Evolutionary conservation across 768 basidiomycete genomes (phyloP).

Genomic region (Coprinellus micaceus): DNA sequence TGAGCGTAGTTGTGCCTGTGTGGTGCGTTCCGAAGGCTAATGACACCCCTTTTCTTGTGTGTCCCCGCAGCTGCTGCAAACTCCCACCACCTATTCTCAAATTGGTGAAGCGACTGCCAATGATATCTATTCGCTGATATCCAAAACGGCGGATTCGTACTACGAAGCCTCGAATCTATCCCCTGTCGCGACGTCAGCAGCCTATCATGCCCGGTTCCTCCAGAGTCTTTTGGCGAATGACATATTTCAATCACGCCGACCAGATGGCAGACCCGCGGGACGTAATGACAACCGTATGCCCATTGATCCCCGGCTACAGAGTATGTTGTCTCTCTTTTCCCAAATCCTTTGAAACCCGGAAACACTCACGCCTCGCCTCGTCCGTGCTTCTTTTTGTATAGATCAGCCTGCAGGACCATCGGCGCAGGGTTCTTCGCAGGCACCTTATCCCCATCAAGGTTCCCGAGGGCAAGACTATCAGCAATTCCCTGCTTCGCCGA

Average conservation of each 20-base stretch:
- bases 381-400: conserved; percentile 10
- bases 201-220: conserved; percentile 77
- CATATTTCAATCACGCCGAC: conserved; percentile 51
- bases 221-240: conserved; percentile 65
- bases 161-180: conserved; percentile 64
- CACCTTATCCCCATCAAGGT: conserved; percentile 32
- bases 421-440: conserved; percentile 27
- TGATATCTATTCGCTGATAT: conserved; percentile 64
- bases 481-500: conserved; percentile 41
- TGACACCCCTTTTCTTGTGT: conserved; percentile 7
- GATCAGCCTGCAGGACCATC: conserved; percentile 22
- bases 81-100: conserved; percentile 52
- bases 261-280: conserved; percentile 36
- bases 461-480: conserved; percentile 35
- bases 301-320: conserved; percentile 55
- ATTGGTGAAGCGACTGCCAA: conserved; percentile 57
- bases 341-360: conserved; percentile 9
- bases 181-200: conserved; percentile 61
- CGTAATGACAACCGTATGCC: conserved; percentile 36
- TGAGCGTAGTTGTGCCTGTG: conserved; percentile 5
- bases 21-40: neutral
- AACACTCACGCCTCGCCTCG: conserved; percentile 12
- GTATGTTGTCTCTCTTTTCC: conserved; percentile 31
- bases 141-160: conserved; percentile 74
- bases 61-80: conserved; percentile 77